phyloP scores from a whole-genome alignment of 192 early-diverging fungal species.

The Coemansia sp. region DNA sequence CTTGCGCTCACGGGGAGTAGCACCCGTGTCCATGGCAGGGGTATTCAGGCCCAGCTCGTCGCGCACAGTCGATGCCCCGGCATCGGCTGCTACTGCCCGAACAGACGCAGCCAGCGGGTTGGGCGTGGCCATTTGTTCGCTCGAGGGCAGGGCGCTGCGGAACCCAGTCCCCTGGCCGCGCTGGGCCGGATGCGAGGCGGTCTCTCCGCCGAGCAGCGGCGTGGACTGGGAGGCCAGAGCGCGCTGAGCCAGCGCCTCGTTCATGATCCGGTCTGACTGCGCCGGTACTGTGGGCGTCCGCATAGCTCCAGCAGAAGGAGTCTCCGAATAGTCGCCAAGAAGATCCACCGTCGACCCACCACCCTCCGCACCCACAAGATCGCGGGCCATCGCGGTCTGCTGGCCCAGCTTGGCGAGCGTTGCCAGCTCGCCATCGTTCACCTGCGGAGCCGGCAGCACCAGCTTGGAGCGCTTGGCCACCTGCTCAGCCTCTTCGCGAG shows the following conservation, averaged over 20 bases:
- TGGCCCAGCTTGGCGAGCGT: slow-evolving; percentile 86
- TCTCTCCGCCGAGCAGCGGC: slow-evolving; percentile 77
- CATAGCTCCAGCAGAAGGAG: slow-evolving; percentile 36
- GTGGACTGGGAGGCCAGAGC: slow-evolving; percentile 71
- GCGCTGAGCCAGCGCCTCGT: slow-evolving; percentile 78
- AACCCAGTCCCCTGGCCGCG: slow-evolving; percentile 55
- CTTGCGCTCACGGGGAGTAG: slow-evolving; percentile 67
- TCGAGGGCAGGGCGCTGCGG: slow-evolving; percentile 57
- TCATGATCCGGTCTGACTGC: slow-evolving; percentile 60
- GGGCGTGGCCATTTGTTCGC: slow-evolving; percentile 60
- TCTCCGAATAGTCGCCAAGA: slow-evolving; percentile 66
- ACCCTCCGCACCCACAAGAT: slow-evolving; percentile 57
- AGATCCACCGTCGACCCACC: slow-evolving; percentile 58
- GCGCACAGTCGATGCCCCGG: slow-evolving; percentile 57
- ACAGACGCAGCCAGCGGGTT: slow-evolving; percentile 55
- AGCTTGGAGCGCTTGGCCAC: slow-evolving; percentile 69
- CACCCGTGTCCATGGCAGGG: slow-evolving; percentile 32
- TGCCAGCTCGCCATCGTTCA: slow-evolving; percentile 84
- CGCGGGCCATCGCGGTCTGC: slow-evolving; percentile 67
- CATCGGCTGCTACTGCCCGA: slow-evolving; percentile 17
- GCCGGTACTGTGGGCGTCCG: slow-evolving; percentile 48
- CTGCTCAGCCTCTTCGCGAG: slow-evolving; percentile 62
- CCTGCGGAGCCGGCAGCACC: slow-evolving; percentile 84
- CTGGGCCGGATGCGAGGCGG: slow-evolving; percentile 11
- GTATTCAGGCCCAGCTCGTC: slow-evolving; percentile 61